phyloP scores from a whole-genome alignment of 345 rosid species.

The Litchi chinensis region DNA sequence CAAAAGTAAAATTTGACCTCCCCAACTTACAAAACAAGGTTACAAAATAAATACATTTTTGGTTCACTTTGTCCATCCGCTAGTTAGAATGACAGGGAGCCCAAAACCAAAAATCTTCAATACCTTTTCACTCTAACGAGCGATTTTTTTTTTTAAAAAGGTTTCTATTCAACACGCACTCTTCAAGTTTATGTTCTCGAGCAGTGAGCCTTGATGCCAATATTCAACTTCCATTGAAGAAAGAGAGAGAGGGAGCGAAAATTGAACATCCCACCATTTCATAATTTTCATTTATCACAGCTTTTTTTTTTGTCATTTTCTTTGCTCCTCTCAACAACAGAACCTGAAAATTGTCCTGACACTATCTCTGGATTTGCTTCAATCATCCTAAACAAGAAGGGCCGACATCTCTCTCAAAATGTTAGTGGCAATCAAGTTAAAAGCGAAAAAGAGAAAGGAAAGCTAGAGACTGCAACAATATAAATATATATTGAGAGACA shows the following conservation, averaged over 20 bases:
- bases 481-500: too few species aligned
- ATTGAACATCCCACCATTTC: neutral
- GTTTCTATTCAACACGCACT: neutral
- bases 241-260: neutral
- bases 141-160: too few species aligned
- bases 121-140: neutral
- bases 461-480: neutral
- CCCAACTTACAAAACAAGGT: too few species aligned
- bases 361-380: conserved; percentile 1
- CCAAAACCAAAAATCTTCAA: neutral
- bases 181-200: conserved; percentile 4
- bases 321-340: neutral
- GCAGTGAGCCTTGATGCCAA: conserved; percentile 17
- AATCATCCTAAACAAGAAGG: conserved; percentile 6
- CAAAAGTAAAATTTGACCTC: too few species aligned
- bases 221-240: conserved; percentile 7
- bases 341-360: neutral
- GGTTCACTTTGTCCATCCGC: neutral
- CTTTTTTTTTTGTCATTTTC: conserved; percentile 13
- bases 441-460: neutral
- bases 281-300: too few species aligned
- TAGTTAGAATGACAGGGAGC: neutral
- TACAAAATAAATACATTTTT: neutral
- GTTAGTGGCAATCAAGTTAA: neutral
- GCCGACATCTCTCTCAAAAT: conserved; percentile 5